Evolutionary conservation across 2,329 filamentous ascomycete species (phyloP), one percentile per base, ranked within the genome.

Genomic region (Dothistroma pini): DNA sequence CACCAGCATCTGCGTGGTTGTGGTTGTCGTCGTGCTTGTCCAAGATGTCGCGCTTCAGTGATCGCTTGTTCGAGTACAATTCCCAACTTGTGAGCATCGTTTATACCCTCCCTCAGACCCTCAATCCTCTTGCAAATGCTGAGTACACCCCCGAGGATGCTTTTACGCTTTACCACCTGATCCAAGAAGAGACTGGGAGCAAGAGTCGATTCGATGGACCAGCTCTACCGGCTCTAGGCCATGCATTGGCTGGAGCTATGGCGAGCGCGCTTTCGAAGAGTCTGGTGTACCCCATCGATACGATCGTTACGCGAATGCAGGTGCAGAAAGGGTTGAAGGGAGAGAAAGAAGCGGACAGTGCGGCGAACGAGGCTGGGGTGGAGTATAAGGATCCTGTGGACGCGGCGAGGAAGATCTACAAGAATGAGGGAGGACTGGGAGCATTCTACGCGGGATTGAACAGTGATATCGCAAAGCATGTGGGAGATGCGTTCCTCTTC

Each of bases 271-370:
- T 93, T 62, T 90, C 91, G 11, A 93, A 93, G 68, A 81, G 91
- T 52, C 77, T 86, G 58, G 86, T 90, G 6, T 96, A 96, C 72
- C 93, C 92, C 1, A 83, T 96, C 60, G 89, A 91, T 69, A 83
- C 96, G 49, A 85, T 95, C 64, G 88, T 91, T 58, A 92, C 91
- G 29, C 85, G 91, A 31, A 82, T 96, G 52, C 91, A 96, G 76
- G 89, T 91, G 2, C 90, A 95, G 77, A 83, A 83, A 47, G 84
- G 84, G 67, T 76, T 86, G 16, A 78, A 76, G 38, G 77, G 75
- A 14, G 69, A 69, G 5, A 66, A 65, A 61, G 65, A 77, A 53
- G 70, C 71, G 12, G 66, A 70, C 3, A 70, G 69, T 32, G 71
- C 75, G 1, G 71, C 72, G n/a, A 64, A 63, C 41, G 70, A 73